A percentile compares a stretch with the other conserved stretches of the same genome.
Conservation (phyloP, 139 green algal species). For the Chlamydomonas urium region DNA sequence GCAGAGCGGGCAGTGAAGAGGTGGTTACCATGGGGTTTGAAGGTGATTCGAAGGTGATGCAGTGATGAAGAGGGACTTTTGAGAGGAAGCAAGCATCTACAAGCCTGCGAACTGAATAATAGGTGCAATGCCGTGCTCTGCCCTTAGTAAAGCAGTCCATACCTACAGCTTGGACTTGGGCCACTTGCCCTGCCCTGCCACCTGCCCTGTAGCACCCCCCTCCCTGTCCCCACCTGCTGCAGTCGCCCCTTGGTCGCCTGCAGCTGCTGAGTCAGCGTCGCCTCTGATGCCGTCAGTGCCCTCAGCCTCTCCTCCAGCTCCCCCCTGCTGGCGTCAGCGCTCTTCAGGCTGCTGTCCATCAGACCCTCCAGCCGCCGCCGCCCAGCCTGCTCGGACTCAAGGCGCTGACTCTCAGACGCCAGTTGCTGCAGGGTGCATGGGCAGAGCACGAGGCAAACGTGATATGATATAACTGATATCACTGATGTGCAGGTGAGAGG, state of each 20-base stretch:
- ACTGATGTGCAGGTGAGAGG: too few species aligned
- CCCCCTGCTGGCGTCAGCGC: constrained; percentile 6
- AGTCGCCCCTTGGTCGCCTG: not conserved
- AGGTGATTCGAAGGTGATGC: too few species aligned
- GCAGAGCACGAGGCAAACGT: too few species aligned
- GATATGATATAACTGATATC: too few species aligned
- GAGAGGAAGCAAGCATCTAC: not conserved
- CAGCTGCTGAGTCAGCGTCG: constrained; percentile 6
- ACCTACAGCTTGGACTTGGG: too few species aligned
- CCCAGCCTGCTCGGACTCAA: not conserved
- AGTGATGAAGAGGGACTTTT: too few species aligned
- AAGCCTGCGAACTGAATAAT: not conserved
- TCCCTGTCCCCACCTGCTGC: not conserved
- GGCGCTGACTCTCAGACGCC: not conserved
- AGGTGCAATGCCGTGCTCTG: too few species aligned
- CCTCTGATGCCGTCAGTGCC: constrained; percentile 12
- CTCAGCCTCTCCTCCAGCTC: constrained; percentile 14
- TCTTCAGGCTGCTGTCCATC: constrained; percentile 8
- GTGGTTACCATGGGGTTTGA: too few species aligned
- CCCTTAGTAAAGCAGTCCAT: too few species aligned
- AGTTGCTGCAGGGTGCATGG: too few species aligned
- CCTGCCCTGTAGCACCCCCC: not conserved
- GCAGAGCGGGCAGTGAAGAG: too few species aligned
- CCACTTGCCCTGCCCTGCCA: too few species aligned
- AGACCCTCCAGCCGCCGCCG: constrained; percentile 8